Evolutionary conservation across 495 filamentous ascomycete genomes (phyloP).

Genomic region (Mytilinidion resinicola): DNA sequence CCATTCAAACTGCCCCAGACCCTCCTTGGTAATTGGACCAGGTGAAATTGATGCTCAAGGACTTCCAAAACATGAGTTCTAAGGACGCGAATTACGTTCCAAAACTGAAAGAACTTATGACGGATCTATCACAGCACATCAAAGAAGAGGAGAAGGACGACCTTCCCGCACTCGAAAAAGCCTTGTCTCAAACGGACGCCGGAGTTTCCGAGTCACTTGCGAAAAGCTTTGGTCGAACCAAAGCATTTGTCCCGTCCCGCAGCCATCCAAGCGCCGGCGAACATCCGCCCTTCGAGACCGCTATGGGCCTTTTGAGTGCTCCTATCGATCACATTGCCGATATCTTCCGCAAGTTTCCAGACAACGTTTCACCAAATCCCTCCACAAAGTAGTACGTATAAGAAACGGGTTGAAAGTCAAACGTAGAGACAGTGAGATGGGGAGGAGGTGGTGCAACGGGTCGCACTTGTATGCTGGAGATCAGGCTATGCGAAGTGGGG

Average conservation of each 20-base stretch:
- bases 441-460: too few species aligned
- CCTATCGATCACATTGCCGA: conserved; percentile 22
- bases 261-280: conserved; percentile 44
- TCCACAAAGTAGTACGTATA: conserved; percentile 9
- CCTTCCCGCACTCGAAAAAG: conserved; percentile 49
- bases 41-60: conserved; percentile 58
- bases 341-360: conserved; percentile 23
- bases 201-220: conserved; percentile 40
- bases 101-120: conserved; percentile 49
- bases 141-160: conserved; percentile 55
- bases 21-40: conserved; percentile 23
- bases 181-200: conserved; percentile 25
- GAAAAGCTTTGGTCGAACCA: conserved; percentile 51
- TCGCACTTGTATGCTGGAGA: too few species aligned
- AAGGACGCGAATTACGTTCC: conserved; percentile 45
- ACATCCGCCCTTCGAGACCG: conserved; percentile 26
- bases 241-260: conserved; percentile 54
- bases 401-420: too few species aligned
- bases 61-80: conserved; percentile 52
- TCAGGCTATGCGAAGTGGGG: too few species aligned
- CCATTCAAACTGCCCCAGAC: not conserved
- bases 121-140: conserved; percentile 50
- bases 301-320: conserved; percentile 19
- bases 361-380: conserved; percentile 11
- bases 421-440: too few species aligned